phyloP scores from a whole-genome alignment of 768 basidiomycete genomes.

The Amanita rimosa region DNA sequence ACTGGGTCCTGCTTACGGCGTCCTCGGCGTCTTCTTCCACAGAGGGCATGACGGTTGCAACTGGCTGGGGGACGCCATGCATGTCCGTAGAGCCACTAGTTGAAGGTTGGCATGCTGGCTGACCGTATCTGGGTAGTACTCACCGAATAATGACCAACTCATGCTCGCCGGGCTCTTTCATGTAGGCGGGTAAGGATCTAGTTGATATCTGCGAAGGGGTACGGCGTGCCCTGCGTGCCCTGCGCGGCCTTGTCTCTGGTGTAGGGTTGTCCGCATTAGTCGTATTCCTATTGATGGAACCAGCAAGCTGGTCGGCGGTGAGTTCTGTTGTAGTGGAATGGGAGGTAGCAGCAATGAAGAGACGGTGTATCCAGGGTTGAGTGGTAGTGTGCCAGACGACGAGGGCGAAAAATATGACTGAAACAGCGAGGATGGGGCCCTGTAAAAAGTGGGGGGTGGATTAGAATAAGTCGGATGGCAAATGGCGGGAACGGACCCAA shows the following conservation, averaged over 20 bases:
- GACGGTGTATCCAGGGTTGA: neutral
- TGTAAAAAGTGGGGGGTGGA: neutral
- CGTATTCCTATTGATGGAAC: constrained; percentile 22
- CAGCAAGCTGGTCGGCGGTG: constrained; percentile 50
- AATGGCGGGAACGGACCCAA: neutral
- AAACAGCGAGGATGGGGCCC: neutral
- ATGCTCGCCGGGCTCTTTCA: constrained; percentile 75
- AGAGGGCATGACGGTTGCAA: constrained; percentile 25
- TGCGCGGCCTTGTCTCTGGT: constrained; percentile 19
- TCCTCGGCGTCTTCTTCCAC: constrained; percentile 25
- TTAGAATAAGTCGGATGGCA: neutral
- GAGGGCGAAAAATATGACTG: neutral
- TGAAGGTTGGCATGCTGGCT: neutral
- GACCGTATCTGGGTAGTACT: constrained; percentile 7
- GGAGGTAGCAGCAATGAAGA: neutral
- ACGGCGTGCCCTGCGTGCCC: constrained; percentile 36
- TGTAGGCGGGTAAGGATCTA: constrained; percentile 65
- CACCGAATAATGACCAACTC: constrained; percentile 63
- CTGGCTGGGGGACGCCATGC: constrained; percentile 39
- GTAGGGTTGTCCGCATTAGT: constrained; percentile 10
- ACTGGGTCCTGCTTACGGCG: constrained; percentile 16
- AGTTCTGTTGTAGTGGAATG: constrained; percentile 19
- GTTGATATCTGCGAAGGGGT: constrained; percentile 79
- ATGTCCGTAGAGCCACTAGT: constrained; percentile 39
- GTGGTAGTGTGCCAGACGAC: neutral